Conservation (phyloP, 148 eudicot species). For the Agrostemma githago region DNA sequence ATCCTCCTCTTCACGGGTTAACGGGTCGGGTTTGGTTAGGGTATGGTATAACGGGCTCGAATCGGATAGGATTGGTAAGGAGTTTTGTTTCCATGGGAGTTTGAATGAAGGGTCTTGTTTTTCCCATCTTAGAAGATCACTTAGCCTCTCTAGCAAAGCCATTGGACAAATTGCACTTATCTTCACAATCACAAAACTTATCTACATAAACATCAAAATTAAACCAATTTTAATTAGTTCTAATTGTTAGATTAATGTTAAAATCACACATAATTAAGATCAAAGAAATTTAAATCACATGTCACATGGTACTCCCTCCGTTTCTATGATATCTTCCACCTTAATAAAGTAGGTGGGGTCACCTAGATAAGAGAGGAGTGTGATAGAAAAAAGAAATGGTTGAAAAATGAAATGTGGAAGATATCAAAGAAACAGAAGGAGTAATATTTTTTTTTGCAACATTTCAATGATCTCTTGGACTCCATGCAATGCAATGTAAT, state of each 20-base stretch:
- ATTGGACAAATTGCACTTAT: slow-evolving; percentile 75
- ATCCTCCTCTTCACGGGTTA: slow-evolving; percentile 60
- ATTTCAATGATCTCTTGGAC: slow-evolving; percentile 6
- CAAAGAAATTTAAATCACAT: slow-evolving; percentile 9
- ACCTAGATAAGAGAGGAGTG: no score
- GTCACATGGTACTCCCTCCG: no score
- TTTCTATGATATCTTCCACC: no score
- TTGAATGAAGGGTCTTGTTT: slow-evolving; percentile 45
- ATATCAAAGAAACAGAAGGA: no score
- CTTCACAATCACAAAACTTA: slow-evolving; percentile 78
- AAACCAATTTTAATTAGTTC: slow-evolving; percentile 10
- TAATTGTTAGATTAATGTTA: neutral
- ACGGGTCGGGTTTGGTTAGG: slow-evolving; percentile 48
- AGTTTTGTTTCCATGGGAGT: slow-evolving; percentile 83
- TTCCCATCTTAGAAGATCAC: slow-evolving; percentile 81
- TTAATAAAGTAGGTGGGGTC: no score
- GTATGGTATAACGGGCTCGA: slow-evolving; percentile 89
- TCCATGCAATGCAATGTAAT: slow-evolving; percentile 4
- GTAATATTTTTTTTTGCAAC: slow-evolving; percentile 16
- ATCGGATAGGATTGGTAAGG: slow-evolving; percentile 58
- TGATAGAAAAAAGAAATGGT: no score
- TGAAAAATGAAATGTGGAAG: no score
- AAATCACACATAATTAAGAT: neutral
- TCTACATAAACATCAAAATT: slow-evolving; percentile 34
- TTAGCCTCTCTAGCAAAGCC: slow-evolving; percentile 46